Evolutionary conservation across 306 rosid genomes (phyloP), one percentile per base, ranked within the genome.

Genomic region (Senna siamea): DNA sequence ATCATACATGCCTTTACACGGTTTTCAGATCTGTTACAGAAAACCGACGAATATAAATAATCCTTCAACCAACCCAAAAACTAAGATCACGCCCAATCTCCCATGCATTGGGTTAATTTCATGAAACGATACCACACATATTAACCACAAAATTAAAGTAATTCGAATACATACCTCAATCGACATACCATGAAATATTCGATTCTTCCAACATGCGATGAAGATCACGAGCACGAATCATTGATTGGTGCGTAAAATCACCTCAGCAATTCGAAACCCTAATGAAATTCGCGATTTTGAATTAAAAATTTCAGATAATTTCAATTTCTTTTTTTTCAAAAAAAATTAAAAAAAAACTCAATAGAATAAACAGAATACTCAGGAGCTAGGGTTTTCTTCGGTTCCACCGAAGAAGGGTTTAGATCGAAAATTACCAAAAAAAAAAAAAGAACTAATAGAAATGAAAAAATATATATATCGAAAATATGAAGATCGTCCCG

Each of bases 321-420:
- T 64, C 53, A 71, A 73, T 26, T 44, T 55, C 68, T 52, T 28
- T 56, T 66, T 41, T 56, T 62, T 43, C 28, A 3, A 9, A 0
- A 3, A 12, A 69, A 2, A n/a, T n/a, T n/a, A 77, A 75, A 71
- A 65, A 81, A 85, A 6, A 7, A 50, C 7, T 2, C 88, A 86
- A n/a, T n/a, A n/a, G 53, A 70, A 73, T 32, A 55, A 80, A 80
- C 89, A 82, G 85, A 10, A 41, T 41, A 41, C 47, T 41, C 82
- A 83, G 72, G 75, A 81, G 78, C 89, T 87, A 89, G 92, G 96
- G 92, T 80, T 87, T 84, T 84, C 64, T 84, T 66, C 68, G 81
- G 70, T 72, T 72, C 48, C 38, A 44, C 3, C 51, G 26, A 77
- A 70, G 17, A 76, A 81, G 85, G 87, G 79, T 66, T 83, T 83